phyloP scores from a whole-genome alignment of 441 rosid genomes.

The Adansonia grandidieri region DNA sequence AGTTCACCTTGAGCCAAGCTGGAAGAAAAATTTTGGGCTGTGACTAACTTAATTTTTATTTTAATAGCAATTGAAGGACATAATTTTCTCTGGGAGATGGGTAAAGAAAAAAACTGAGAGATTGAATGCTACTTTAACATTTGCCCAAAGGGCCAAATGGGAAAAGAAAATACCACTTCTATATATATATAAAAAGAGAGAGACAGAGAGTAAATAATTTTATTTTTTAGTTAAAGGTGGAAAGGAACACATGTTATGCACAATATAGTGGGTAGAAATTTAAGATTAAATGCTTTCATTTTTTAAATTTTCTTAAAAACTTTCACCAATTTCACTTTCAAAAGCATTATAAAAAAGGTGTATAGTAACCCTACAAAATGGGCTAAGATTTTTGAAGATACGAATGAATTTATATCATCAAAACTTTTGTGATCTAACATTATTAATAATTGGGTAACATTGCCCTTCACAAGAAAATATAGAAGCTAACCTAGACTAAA shows the following conservation, averaged over 20 bases:
- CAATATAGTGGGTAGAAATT: not conserved
- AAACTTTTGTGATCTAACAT: not conserved
- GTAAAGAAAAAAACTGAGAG: not conserved
- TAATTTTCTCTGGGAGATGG: not conserved
- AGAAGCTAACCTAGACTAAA: not conserved
- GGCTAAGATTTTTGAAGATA: not conserved
- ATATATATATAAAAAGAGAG: not conserved
- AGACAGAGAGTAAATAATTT: not conserved
- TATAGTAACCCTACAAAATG: not conserved
- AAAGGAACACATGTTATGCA: not conserved
- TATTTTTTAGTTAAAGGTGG: not conserved
- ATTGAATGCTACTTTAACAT: not conserved
- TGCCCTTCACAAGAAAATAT: not conserved
- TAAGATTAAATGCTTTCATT: too few relatives aligned
- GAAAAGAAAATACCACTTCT: not conserved
- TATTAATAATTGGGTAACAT: not conserved
- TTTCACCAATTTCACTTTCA: too few relatives aligned
- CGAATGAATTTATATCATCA: not conserved
- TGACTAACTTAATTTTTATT: too few relatives aligned
- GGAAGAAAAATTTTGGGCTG: too few relatives aligned
- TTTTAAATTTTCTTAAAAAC: too few relatives aligned
- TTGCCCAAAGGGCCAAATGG: not conserved
- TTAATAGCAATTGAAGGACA: not conserved
- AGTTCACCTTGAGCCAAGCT: too few relatives aligned
- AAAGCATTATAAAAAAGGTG: not conserved